These are phyloP conservation scores for Xylariaceae sp. DNA, from an alignment of 2,329 filamentous ascomycete species.

Conservation along the genomic window DNA sequence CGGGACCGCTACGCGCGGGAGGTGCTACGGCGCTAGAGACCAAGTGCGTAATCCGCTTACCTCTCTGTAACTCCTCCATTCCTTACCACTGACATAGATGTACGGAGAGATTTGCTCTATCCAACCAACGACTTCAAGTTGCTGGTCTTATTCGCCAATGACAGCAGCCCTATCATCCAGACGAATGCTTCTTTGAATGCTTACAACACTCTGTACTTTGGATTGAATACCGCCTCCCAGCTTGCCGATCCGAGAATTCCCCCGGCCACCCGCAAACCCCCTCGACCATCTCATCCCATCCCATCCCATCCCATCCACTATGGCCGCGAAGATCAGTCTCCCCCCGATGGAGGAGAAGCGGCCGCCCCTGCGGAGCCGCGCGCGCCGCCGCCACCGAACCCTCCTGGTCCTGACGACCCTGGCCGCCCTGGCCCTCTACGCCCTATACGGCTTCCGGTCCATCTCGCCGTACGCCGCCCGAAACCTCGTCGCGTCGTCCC, in stretches of 20 bases:
- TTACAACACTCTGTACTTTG: too few relatives aligned
- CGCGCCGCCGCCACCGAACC: slow-evolving; percentile 19
- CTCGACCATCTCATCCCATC: neutral
- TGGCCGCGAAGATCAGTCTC: slow-evolving; percentile 23
- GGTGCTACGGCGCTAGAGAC: too few relatives aligned
- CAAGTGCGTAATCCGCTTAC: too few relatives aligned
- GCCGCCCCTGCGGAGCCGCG: slow-evolving; percentile 11
- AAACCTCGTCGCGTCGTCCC: neutral
- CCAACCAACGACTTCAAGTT: too few relatives aligned
- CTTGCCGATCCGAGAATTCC: neutral
- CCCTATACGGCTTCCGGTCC: slow-evolving; percentile 12
- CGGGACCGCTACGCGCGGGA: too few relatives aligned
- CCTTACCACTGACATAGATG: too few relatives aligned
- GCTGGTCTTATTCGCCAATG: too few relatives aligned
- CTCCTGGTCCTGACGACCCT: slow-evolving; percentile 14
- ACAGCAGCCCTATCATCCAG: too few relatives aligned
- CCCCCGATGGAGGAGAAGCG: slow-evolving; percentile 24
- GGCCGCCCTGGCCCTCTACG: slow-evolving; percentile 16
- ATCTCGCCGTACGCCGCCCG: slow-evolving; percentile 11
- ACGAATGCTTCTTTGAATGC: too few relatives aligned
- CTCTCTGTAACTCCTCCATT: too few relatives aligned
- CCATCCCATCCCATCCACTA: too few relatives aligned
- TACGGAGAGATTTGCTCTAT: too few relatives aligned
- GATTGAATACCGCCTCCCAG: neutral
- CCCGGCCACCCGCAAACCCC: neutral